Evolutionary conservation across 129 eudicot species (phyloP).

Genomic region (Calendula officinalis): DNA sequence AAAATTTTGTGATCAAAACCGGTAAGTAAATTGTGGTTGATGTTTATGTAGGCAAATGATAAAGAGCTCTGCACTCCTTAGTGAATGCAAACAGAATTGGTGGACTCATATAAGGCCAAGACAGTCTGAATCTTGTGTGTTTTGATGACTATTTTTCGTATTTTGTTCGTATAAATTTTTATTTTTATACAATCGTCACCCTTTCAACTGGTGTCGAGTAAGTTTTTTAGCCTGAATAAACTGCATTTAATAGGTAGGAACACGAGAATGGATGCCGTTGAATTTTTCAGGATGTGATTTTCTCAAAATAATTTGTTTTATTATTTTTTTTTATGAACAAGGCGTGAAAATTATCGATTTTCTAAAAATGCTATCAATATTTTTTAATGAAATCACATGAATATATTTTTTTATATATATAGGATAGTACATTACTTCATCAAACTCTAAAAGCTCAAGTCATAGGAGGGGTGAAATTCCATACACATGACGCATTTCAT

Average conservation of each 20-base stretch:
- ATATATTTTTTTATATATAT: no score
- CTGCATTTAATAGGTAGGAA: constrained; percentile 4
- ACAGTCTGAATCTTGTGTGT: constrained; percentile 12
- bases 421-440: no score
- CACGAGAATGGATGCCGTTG: neutral
- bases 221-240: constrained; percentile 11
- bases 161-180: neutral
- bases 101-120: constrained; percentile 8
- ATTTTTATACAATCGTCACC: constrained; percentile 17
- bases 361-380: no score
- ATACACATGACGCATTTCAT: no score
- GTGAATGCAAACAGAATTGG: constrained; percentile 4
- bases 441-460: no score
- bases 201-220: neutral
- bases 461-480: no score
- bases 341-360: neutral
- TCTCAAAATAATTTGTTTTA: neutral
- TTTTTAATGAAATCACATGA: no score
- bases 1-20: neutral
- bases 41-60: constrained; percentile 27
- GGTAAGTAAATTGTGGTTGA: neutral
- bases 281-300: no score
- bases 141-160: constrained; percentile 7
- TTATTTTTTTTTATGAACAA: no score
- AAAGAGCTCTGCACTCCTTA: neutral